Percentiles rank a stretch among this genome's conserved stretches.
These are phyloP conservation scores for Candida peoriensis DNA, from an alignment of 805 yeast genomes.

Conservation along the genomic window DNA sequence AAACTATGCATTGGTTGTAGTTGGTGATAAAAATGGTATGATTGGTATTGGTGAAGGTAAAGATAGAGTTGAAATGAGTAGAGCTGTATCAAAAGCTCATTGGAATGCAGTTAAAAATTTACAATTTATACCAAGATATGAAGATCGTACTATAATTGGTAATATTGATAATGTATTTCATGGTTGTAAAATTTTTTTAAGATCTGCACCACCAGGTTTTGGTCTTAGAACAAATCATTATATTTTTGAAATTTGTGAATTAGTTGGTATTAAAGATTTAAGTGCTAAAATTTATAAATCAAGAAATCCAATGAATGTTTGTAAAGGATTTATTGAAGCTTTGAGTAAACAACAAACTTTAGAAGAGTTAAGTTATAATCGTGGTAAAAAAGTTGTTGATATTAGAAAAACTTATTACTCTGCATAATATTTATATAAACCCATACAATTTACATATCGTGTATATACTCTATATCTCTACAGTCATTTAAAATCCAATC, in stretches of 20 bases:
- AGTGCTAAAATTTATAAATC: conserved; percentile 89
- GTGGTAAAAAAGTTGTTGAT: conserved; percentile 95
- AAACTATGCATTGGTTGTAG: conserved; percentile 79
- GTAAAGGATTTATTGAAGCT: conserved; percentile 85
- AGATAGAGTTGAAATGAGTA: conserved; percentile 68
- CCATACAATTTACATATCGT: no score
- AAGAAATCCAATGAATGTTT: conserved; percentile 91
- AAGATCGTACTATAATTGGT: conserved; percentile 86
- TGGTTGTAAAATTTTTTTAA: conserved; percentile 75
- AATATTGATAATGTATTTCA: conserved; percentile 79
- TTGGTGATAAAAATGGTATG: conserved; percentile 91
- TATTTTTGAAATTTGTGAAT: conserved; percentile 84
- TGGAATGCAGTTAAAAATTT: conserved; percentile 92
- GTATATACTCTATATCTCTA: not conserved
- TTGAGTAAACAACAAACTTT: conserved; percentile 72
- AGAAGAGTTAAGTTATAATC: conserved; percentile 81
- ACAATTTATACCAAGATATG: conserved; percentile 77
- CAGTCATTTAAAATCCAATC: not conserved
- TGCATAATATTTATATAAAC: no score
- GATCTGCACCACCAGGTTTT: conserved; percentile 88
- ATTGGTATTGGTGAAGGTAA: conserved; percentile 94
- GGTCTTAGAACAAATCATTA: conserved; percentile 90
- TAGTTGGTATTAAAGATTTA: conserved; percentile 91
- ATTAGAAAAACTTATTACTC: conserved; percentile 86
- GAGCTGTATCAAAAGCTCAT: conserved; percentile 78